Percentiles rank a stretch among this genome's conserved stretches.
Evolutionary conservation across 176 grass and related monocot species (phyloP).

Genomic region (Metroxylon sagu): DNA sequence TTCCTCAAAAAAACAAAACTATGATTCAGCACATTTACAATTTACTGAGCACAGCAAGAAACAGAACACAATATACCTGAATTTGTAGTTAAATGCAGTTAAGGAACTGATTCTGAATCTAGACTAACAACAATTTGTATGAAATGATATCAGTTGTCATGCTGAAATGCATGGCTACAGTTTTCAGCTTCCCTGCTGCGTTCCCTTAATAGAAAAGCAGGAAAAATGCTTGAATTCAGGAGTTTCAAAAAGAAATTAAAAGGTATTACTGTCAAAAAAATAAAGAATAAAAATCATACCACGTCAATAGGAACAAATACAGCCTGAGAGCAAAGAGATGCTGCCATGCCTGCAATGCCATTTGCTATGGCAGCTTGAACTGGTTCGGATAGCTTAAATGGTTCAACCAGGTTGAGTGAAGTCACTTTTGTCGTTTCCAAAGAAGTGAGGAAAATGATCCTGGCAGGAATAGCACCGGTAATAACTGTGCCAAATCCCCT

Average conservation of each 20-base stretch:
- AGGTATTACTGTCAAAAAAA: background rate
- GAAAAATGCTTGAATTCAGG: background rate
- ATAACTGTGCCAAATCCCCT: constrained; percentile 79
- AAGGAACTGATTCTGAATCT: no score
- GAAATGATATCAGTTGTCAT: no score
- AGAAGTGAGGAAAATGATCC: constrained; percentile 78
- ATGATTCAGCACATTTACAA: no score
- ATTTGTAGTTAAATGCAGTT: no score
- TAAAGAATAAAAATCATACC: constrained; percentile 31
- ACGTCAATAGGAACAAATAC: constrained; percentile 95
- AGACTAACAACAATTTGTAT: no score
- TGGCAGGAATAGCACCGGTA: constrained; percentile 75
- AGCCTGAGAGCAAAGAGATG: constrained; percentile 70
- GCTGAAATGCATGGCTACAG: background rate
- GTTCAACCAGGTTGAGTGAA: constrained; percentile 54
- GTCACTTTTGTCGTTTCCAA: constrained; percentile 80
- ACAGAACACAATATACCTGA: no score
- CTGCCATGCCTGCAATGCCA: constrained; percentile 67
- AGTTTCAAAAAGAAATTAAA: background rate
- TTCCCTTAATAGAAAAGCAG: background rate
- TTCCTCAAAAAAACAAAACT: no score
- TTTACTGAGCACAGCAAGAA: no score
- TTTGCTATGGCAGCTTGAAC: constrained; percentile 70
- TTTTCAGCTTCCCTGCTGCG: background rate
- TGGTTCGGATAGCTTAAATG: constrained; percentile 63